Conservation (phyloP, 106 monocot species). For the Gastrodia elata region DNA sequence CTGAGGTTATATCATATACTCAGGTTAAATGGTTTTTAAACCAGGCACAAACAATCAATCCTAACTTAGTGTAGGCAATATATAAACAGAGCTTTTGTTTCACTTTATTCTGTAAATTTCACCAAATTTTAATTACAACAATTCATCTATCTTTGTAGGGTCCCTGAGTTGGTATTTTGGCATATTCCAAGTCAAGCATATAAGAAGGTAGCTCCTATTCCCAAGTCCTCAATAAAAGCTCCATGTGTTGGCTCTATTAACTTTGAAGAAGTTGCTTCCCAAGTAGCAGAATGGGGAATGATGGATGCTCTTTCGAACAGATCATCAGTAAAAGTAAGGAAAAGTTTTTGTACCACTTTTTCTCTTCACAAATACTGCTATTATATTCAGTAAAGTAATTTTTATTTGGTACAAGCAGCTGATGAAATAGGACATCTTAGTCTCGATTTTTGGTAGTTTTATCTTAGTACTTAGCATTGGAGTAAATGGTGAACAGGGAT, state of each 20-base stretch:
- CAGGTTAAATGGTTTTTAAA: slow-evolving; percentile 61
- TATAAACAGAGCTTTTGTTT: neutral
- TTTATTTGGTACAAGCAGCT: neutral
- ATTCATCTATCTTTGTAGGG: slow-evolving; percentile 23
- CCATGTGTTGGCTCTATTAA: slow-evolving; percentile 88
- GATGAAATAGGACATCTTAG: neutral
- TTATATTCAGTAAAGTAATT: neutral
- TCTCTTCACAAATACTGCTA: neutral
- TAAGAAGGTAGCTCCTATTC: slow-evolving; percentile 48
- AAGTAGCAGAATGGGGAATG: slow-evolving; percentile 88
- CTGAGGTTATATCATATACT: slow-evolving; percentile 75
- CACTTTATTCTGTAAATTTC: neutral
- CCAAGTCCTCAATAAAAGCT: slow-evolving; percentile 21
- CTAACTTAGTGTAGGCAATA: slow-evolving; percentile 37
- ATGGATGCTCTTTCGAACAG: slow-evolving; percentile 51
- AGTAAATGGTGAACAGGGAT: too few species aligned
- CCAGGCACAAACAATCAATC: slow-evolving; percentile 46
- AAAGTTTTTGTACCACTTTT: neutral
- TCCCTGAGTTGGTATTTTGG: slow-evolving; percentile 86
- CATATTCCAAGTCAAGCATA: slow-evolving; percentile 83
- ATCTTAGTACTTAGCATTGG: neutral
- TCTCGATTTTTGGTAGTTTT: neutral
- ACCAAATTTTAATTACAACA: neutral
- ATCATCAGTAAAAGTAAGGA: slow-evolving; percentile 67
- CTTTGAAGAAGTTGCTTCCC: slow-evolving; percentile 59